Percentiles rank a stretch among this genome's conserved stretches.
These are phyloP conservation scores for Dianthus caryophyllus DNA, from an alignment of 148 eudicot species.

Conservation along the genomic window DNA sequence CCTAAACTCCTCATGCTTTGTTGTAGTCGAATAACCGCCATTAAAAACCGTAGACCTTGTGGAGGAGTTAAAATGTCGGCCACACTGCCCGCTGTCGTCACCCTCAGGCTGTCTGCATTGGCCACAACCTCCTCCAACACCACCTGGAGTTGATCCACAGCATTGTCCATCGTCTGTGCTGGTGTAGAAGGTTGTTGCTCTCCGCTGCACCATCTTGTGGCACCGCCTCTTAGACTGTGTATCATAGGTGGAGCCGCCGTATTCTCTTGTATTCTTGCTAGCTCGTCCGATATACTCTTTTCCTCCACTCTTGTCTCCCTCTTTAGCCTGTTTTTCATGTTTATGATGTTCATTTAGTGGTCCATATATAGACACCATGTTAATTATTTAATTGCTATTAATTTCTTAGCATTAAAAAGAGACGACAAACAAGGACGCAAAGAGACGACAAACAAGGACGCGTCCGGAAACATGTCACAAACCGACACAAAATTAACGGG, in stretches of 20 bases:
- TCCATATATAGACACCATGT: no score
- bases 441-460: no score
- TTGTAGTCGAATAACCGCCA: slow-evolving; percentile 35
- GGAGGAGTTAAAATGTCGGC: slow-evolving; percentile 34
- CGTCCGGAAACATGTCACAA: no score
- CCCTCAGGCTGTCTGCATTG: slow-evolving; percentile 47
- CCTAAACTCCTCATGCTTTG: slow-evolving; percentile 23
- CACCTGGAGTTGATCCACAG: slow-evolving; percentile 18
- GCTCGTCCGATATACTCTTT: slow-evolving; percentile 26
- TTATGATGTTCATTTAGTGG: no score
- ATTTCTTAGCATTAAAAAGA: no score
- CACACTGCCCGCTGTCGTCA: slow-evolving; percentile 33
- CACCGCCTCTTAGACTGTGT: slow-evolving; percentile 14
- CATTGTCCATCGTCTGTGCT: not conserved
- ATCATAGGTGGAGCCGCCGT: slow-evolving; percentile 31
- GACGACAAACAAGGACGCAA: no score
- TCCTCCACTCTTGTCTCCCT: slow-evolving; percentile 39
- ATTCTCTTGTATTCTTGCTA: slow-evolving; percentile 48
- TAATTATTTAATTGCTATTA: no score
- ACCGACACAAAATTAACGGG: no score
- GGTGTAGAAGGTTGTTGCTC: not conserved
- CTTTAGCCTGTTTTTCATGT: slow-evolving; percentile 20
- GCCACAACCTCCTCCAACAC: slow-evolving; percentile 34
- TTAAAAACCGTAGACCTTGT: slow-evolving; percentile 41
- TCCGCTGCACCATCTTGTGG: slow-evolving; percentile 10